These are phyloP conservation scores for Xylaria arbuscula DNA, from an alignment of 2,329 filamentous ascomycete genomes.

Conservation along the genomic window DNA sequence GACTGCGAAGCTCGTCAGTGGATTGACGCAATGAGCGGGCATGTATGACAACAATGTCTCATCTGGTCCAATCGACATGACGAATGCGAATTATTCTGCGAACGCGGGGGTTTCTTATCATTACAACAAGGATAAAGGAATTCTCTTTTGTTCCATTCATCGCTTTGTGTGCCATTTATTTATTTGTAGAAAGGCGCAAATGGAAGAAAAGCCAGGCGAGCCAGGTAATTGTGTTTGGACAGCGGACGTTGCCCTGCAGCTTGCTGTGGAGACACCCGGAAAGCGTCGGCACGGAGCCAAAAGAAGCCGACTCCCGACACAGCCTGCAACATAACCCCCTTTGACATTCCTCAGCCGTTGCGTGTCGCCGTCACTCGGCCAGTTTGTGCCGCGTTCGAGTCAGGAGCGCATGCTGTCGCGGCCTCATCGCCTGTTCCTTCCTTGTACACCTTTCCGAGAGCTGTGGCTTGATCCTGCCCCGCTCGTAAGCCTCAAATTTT, in stretches of 20 bases:
- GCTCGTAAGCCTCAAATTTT: background rate
- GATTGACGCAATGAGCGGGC: background rate
- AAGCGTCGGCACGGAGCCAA: conserved; percentile 17
- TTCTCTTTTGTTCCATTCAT: no score
- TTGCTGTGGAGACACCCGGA: background rate
- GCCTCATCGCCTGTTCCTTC: background rate
- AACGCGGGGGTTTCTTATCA: background rate
- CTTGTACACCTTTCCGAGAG: no score
- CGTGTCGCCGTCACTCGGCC: background rate
- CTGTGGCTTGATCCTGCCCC: conserved; percentile 2
- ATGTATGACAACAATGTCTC: conserved; percentile 5
- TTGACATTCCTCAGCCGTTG: background rate
- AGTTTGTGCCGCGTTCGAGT: background rate
- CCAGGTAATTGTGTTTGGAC: background rate
- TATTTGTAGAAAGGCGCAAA: no score
- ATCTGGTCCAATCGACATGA: conserved; percentile 1
- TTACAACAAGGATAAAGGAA: background rate
- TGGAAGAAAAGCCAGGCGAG: background rate
- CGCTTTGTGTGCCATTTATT: no score
- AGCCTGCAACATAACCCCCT: background rate
- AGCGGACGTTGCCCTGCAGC: background rate
- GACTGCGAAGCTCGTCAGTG: background rate
- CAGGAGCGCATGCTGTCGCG: background rate
- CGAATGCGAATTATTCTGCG: background rate
- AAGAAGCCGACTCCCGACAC: conserved; percentile 27